phyloP scores from a whole-genome alignment of 495 filamentous ascomycete genomes.

The Tuber microsphaerosporum region DNA sequence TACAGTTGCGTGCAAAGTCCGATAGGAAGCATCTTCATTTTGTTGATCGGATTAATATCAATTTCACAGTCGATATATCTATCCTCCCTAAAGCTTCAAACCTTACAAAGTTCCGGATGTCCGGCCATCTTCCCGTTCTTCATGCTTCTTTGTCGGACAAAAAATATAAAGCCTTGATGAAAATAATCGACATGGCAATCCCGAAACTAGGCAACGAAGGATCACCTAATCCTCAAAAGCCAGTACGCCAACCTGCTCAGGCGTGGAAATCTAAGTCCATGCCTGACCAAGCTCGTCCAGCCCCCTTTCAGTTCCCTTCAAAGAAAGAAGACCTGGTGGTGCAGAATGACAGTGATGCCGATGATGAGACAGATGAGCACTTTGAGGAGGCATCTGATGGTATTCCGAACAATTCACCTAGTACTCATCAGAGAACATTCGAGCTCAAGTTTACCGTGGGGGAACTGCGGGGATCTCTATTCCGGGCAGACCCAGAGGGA shows the following conservation, averaged over 20 bases:
- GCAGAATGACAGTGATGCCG: conserved; percentile 66
- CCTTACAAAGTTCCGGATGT: conserved; percentile 83
- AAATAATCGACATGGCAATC: conserved; percentile 87
- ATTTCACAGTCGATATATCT: conserved; percentile 84
- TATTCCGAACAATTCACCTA: conserved; percentile 54
- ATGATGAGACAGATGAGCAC: conserved; percentile 57
- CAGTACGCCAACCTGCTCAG: conserved; percentile 16
- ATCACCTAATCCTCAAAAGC: conserved; percentile 20
- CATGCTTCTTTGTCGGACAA: conserved; percentile 86
- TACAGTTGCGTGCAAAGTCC: conserved; percentile 66
- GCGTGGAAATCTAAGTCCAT: conserved; percentile 14
- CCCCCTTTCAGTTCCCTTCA: conserved; percentile 57
- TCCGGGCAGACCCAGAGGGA: conserved; percentile 73
- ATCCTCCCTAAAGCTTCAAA: conserved; percentile 91
- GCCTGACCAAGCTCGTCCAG: conserved; percentile 45
- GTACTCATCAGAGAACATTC: conserved; percentile 78
- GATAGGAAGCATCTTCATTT: conserved; percentile 72
- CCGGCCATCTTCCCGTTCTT: conserved; percentile 82
- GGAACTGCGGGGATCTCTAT: conserved; percentile 82
- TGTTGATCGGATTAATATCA: conserved; percentile 92
- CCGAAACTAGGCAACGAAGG: conserved; percentile 65
- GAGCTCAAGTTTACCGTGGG: conserved; percentile 95
- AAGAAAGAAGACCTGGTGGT: conserved; percentile 69
- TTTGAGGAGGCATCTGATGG: conserved; percentile 59
- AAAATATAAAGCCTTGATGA: conserved; percentile 96